Evolutionary conservation across 1,284 basidiomycete species (phyloP).

Genomic region (Violaceomyces palustris): DNA sequence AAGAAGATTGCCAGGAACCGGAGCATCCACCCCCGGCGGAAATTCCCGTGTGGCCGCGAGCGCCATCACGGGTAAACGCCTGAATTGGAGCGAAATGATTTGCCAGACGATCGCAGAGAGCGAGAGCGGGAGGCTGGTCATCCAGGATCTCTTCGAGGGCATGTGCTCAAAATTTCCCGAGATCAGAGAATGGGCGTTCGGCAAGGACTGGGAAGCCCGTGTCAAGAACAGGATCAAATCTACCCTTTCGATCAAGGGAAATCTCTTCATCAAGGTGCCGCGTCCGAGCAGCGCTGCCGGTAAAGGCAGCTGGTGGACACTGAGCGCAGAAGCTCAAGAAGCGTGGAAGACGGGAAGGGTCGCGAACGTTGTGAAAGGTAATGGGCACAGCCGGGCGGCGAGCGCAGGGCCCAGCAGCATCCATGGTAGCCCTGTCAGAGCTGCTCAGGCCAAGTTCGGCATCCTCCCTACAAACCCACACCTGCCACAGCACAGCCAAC

Average conservation of each 20-base stretch:
- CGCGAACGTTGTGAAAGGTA: constrained; percentile 42
- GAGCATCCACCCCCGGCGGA: constrained; percentile 23
- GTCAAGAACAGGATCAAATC: constrained; percentile 53
- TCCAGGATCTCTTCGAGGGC: constrained; percentile 48
- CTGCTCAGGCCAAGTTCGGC: constrained; percentile 30
- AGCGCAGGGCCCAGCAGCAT: constrained; percentile 37
- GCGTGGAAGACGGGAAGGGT: constrained; percentile 44
- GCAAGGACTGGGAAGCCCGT: constrained; percentile 49
- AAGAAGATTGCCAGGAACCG: constrained; percentile 24
- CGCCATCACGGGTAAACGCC: constrained; percentile 41
- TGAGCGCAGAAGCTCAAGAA: constrained; percentile 47
- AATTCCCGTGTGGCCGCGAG: constrained; percentile 38
- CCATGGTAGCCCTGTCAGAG: constrained; percentile 28
- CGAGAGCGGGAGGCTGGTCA: constrained; percentile 43
- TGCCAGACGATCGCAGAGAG: constrained; percentile 47
- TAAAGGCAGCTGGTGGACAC: constrained; percentile 51
- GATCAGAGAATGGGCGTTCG: constrained; percentile 48
- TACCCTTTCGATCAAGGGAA: constrained; percentile 49
- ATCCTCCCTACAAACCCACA: constrained; percentile 29
- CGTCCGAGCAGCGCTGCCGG: constrained; percentile 41
- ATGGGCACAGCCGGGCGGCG: constrained; percentile 25
- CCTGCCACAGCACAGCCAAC: constrained; percentile 18
- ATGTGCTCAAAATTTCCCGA: constrained; percentile 49
- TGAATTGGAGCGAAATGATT: constrained; percentile 52
- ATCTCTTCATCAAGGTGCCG: constrained; percentile 49